A percentile compares a stretch with the other conserved stretches of the same genome.
These are phyloP conservation scores for Sparassis latifolia DNA, from an alignment of 1,284 basidiomycete species.

Conservation along the genomic window DNA sequence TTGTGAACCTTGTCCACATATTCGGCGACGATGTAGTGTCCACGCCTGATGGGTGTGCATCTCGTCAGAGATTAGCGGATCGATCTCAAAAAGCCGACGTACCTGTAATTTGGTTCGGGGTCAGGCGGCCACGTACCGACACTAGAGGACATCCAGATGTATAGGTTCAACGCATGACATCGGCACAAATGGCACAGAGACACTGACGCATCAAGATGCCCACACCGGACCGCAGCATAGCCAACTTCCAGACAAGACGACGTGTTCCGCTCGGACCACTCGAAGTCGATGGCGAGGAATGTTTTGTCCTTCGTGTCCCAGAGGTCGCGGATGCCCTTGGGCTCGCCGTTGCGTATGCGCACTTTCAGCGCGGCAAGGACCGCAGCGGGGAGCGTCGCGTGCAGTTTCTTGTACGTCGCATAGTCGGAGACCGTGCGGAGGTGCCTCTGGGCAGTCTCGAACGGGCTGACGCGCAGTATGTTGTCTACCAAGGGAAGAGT, in stretches of 20 bases:
- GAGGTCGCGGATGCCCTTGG: conserved; percentile 56
- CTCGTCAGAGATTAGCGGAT: no score
- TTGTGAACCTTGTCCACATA: conserved; percentile 68
- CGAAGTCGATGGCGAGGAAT: conserved; percentile 71
- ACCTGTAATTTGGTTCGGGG: conserved; percentile 78
- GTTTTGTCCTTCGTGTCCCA: conserved; percentile 70
- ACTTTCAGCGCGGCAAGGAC: conserved; percentile 63
- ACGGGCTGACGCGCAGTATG: conserved; percentile 55
- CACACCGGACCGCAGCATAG: conserved; percentile 72
- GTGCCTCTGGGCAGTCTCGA: conserved; percentile 62
- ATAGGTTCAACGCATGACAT: background rate
- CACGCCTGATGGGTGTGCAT: conserved; percentile 42
- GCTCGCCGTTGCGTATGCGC: conserved; percentile 65
- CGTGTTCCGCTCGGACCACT: conserved; percentile 73
- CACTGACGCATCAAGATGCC: conserved; percentile 65
- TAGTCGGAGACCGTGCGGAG: conserved; percentile 69
- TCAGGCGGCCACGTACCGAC: conserved; percentile 73
- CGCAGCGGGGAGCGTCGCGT: conserved; percentile 67
- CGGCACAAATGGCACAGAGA: conserved; percentile 8
- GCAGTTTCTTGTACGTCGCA: conserved; percentile 64
- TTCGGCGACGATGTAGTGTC: conserved; percentile 75
- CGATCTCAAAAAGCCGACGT: conserved; percentile 6
- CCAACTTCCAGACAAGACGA: conserved; percentile 72
- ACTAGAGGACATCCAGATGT: conserved; percentile 29
- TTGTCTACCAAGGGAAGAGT: conserved; percentile 64